Evolutionary conservation across 768 basidiomycete genomes (phyloP).

Genomic region (Cubamyces lactineus): DNA sequence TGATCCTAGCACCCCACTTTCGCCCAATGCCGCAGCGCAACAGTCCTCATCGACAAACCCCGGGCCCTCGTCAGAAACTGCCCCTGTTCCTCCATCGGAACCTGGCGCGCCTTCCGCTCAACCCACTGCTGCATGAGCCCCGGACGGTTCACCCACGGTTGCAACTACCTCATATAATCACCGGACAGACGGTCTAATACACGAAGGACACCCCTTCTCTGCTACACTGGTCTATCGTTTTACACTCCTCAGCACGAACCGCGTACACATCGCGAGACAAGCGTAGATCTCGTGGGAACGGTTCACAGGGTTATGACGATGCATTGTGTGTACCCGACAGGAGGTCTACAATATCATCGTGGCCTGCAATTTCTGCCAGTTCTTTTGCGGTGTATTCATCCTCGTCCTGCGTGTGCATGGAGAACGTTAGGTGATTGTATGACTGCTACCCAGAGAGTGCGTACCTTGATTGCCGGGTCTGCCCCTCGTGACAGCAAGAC

Average conservation of each 20-base stretch:
- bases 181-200: background rate
- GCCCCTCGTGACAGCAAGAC: constrained; percentile 68
- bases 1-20: background rate
- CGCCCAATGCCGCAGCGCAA: constrained; percentile 1
- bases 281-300: background rate
- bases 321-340: constrained; percentile 25
- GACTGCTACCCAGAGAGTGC: background rate
- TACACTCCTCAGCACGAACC: too few species aligned
- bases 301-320: constrained; percentile 6
- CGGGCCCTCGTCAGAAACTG: background rate
- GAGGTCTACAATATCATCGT: constrained; percentile 53
- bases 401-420: constrained; percentile 52
- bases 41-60: background rate
- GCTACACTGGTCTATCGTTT: too few species aligned
- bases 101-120: background rate
- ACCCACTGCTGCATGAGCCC: constrained; percentile 1
- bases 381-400: constrained; percentile 66
- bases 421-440: background rate
- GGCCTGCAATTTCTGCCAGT: constrained; percentile 61
- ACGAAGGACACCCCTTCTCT: background rate
- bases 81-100: background rate
- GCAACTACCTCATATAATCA: constrained; percentile 1
- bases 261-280: too few species aligned
- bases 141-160: background rate
- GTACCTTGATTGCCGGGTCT: constrained; percentile 64